Conservation (phyloP, 2,329 filamentous ascomycete genomes). For the Fusarium poae region DNA sequence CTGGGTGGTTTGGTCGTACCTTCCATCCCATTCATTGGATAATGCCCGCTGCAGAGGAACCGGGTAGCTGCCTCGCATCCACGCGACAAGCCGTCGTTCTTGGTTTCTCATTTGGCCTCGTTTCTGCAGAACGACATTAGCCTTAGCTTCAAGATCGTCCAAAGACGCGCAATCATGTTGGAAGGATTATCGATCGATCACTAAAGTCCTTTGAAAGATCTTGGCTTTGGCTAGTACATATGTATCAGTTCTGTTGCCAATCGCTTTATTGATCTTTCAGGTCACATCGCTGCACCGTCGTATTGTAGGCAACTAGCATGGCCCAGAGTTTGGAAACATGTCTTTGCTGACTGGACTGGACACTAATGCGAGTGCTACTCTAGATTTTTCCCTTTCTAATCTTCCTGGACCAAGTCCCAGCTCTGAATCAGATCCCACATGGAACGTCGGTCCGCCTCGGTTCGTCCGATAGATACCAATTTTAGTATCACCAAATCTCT, state of each 20-base stretch:
- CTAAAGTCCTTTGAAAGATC: neutral
- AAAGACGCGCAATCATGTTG: slow-evolving; percentile 7
- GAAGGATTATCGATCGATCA: slow-evolving; percentile 13
- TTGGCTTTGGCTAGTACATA: neutral
- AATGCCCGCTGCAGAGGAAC: neutral
- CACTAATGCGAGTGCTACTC: neutral
- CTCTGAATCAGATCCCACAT: neutral
- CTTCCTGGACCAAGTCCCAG: neutral
- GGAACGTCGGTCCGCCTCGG: slow-evolving; percentile 33
- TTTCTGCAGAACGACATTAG: neutral
- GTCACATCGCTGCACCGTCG: neutral
- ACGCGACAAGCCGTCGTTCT: slow-evolving; percentile 21
- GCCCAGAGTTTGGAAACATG: neutral
- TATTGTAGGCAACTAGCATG: neutral
- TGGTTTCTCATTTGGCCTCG: slow-evolving; percentile 23
- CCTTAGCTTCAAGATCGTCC: slow-evolving; percentile 10
- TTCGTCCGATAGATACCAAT: slow-evolving; percentile 18
- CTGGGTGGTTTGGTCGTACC: neutral
- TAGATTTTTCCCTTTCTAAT: neutral
- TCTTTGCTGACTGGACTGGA: neutral
- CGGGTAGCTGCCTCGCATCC: slow-evolving; percentile 19
- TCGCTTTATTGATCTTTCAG: neutral
- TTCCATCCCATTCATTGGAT: slow-evolving; percentile 15
- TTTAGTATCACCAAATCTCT: slow-evolving; percentile 15
- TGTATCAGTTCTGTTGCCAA: neutral